These are phyloP conservation scores for Selenicereus undatus DNA, from an alignment of 148 eudicot species.

Conservation along the genomic window DNA sequence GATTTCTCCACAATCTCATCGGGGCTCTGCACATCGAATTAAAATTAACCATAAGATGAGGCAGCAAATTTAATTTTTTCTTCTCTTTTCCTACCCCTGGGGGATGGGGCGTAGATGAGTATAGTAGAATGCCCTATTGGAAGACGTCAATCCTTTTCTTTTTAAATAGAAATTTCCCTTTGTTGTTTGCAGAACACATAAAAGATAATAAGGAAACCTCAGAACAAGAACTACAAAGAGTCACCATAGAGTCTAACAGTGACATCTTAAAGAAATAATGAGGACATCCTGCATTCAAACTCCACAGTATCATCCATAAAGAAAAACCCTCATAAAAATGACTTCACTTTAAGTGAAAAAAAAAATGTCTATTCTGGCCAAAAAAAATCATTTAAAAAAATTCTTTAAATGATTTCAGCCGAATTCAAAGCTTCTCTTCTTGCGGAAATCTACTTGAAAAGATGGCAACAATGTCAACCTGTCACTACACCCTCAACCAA, in stretches of 20 bases:
- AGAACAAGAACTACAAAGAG: not conserved
- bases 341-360: no score
- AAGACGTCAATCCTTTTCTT: not conserved
- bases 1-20: slow-evolving; percentile 88
- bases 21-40: slow-evolving; percentile 60
- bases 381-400: no score
- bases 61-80: not conserved
- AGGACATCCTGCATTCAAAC: not conserved
- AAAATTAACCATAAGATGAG: slow-evolving; percentile 4
- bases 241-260: not conserved
- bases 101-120: no score
- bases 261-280: not conserved
- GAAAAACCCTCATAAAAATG: no score
- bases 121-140: not conserved
- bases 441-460: no score
- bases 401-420: no score
- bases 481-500: no score
- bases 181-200: not conserved
- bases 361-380: no score
- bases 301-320: no score
- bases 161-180: not conserved
- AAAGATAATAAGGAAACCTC: not conserved
- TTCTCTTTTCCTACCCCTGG: not conserved
- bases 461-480: no score
- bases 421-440: no score